Base-by-base conservation (phyloP, 768 basidiomycete genomes). In the Polyporus arcularius region DNA sequence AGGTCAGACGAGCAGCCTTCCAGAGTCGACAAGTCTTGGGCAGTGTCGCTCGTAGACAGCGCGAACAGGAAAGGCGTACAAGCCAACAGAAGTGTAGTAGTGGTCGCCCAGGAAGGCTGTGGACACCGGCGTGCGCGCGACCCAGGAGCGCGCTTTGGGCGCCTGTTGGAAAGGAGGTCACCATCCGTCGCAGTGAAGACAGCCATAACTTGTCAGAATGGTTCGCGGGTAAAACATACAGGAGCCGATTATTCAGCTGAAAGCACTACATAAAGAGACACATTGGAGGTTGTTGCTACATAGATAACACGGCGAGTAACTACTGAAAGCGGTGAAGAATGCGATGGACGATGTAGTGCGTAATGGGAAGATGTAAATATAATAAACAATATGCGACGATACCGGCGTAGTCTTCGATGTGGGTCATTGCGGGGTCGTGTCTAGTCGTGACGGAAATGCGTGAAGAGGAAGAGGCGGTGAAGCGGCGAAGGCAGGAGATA, bases 301-400 rank as follows among this genome's bases (percentile, higher is more conserved):
- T 63, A 63, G 51, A 62, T 55, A 63, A 55, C 62, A 58, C 62
- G 32, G 26, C 32, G 49, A 63, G 58, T 63, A 63, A 55, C 55
- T 62, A 56, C 52, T 62, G 38, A 43, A 57, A 62, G 14, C 38
- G 38, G 30, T 26, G 26, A 31, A 43, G 12, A 16, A 42, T 40
- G 5, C 28, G 31, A 35, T 16, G 59, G 30, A 39, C n/a, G 11
- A 16, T 39, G 45, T 31, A 39, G 42, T 47, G 32, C 32, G 55
- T 41, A 30, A 38, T 26, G 47, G 55, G 46, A 41, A 41, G 50
- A 51, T 56, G 60, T 50, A 43, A 57, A 61, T 61, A 61, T 28
- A 31, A 61, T 45, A 52, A 53, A 42, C 58, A 46, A 50, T 59
- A 59, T 53, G 50, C 12, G 16, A n/a, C n/a, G 45, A 46, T 46